Evolutionary conservation across 2,329 filamentous ascomycete species (phyloP).

Genomic region (Diaporthe sp.): DNA sequence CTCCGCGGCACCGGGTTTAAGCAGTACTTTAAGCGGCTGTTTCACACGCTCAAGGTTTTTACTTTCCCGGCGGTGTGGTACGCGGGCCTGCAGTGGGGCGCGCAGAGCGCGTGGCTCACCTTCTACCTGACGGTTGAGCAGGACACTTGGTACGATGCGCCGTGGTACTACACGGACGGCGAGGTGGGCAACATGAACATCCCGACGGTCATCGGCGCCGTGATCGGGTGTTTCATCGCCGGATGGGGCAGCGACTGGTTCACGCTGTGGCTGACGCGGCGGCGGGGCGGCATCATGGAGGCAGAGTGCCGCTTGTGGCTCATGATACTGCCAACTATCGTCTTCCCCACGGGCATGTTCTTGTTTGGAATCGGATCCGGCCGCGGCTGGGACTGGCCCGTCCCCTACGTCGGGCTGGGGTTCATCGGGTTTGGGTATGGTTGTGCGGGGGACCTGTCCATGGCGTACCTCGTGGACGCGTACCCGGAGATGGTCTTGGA

Average conservation of each 20-base stretch:
- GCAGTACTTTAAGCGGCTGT: conserved; percentile 66
- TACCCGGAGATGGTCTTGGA: conserved; percentile 63
- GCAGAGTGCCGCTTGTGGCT: conserved; percentile 50
- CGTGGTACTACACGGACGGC: conserved; percentile 50
- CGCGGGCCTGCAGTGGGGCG: conserved; percentile 52
- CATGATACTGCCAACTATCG: conserved; percentile 51
- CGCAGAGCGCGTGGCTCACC: conserved; percentile 70
- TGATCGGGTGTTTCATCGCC: conserved; percentile 45
- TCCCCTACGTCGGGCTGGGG: conserved; percentile 61
- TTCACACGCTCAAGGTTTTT: conserved; percentile 61
- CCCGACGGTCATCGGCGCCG: conserved; percentile 48
- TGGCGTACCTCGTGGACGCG: conserved; percentile 62
- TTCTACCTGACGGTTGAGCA: conserved; percentile 68
- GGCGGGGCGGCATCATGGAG: conserved; percentile 50
- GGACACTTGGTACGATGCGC: conserved; percentile 55
- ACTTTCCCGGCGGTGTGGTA: conserved; percentile 59
- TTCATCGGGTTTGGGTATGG: conserved; percentile 59
- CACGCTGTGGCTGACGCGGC: conserved; percentile 48
- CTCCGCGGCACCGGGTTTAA: conserved; percentile 65
- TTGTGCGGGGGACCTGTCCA: conserved; percentile 57
- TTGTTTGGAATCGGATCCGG: conserved; percentile 66
- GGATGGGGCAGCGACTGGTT: conserved; percentile 51
- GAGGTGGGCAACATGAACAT: conserved; percentile 48
- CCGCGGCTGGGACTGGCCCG: conserved; percentile 57
- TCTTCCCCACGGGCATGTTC: conserved; percentile 59